phyloP scores from a whole-genome alignment of 2,329 filamentous ascomycete genomes.

The Hawksworthiomyces lignivorus region DNA sequence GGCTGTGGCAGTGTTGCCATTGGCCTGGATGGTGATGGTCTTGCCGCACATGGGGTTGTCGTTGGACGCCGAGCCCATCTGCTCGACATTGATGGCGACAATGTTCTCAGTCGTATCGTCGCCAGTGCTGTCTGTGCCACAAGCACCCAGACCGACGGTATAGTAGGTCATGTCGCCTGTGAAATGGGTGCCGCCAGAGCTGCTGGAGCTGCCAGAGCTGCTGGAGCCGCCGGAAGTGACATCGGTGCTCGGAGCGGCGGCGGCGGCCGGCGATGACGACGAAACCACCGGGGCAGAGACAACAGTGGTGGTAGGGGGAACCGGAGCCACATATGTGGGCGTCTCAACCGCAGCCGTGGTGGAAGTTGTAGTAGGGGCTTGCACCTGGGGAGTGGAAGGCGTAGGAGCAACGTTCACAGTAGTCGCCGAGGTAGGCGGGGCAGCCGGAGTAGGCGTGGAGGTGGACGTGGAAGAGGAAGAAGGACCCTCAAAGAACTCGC shows the following conservation, averaged over 20 bases:
- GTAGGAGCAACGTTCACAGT: neutral
- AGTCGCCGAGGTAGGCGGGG: neutral
- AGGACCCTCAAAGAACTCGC: slow-evolving; percentile 27
- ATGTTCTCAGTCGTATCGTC: slow-evolving; percentile 48
- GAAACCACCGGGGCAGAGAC: slow-evolving; percentile 6
- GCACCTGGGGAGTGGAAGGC: neutral
- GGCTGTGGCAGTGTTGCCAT: slow-evolving; percentile 47
- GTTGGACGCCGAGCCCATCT: slow-evolving; percentile 61
- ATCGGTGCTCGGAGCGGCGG: slow-evolving; percentile 17
- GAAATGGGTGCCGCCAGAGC: slow-evolving; percentile 27
- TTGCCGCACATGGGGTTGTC: slow-evolving; percentile 63
- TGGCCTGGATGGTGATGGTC: slow-evolving; percentile 54
- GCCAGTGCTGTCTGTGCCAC: slow-evolving; percentile 55
- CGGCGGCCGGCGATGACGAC: slow-evolving; percentile 6
- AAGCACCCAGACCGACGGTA: slow-evolving; percentile 58
- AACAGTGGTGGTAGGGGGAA: slow-evolving; percentile 7
- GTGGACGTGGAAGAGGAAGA: slow-evolving; percentile 2
- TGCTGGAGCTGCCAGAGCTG: slow-evolving; percentile 16
- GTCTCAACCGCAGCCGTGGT: slow-evolving; percentile 7
- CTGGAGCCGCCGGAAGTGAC: slow-evolving; percentile 14
- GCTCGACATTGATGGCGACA: slow-evolving; percentile 57
- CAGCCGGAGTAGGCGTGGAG: neutral
- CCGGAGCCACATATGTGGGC: slow-evolving; percentile 1
- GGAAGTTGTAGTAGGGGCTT: slow-evolving; percentile 11
- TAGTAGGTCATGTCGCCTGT: slow-evolving; percentile 70